Percentiles rank a stretch among this genome's conserved stretches.
Evolutionary conservation across 2,329 filamentous ascomycete genomes (phyloP).

Genomic region (Ascochyta rabiei): DNA sequence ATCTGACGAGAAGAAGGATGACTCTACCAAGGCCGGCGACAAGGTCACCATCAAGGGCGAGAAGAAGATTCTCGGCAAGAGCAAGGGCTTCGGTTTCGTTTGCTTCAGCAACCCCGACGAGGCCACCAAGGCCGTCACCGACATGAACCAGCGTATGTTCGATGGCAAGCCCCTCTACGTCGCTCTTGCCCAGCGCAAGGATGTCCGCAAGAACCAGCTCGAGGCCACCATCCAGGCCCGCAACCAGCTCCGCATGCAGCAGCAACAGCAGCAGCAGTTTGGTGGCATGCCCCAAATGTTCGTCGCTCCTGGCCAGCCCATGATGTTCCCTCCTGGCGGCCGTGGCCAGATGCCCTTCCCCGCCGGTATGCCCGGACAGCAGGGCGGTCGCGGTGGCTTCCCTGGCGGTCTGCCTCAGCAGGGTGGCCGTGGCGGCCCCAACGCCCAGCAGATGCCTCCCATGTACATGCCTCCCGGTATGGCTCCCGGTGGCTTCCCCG

Average conservation of each 20-base stretch:
- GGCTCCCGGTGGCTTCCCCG: constrained; percentile 71
- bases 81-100: constrained; percentile 99
- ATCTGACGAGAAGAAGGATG: constrained; percentile 64
- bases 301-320: constrained; percentile 83
- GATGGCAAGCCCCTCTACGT: constrained; percentile 97
- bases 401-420: constrained; percentile 79
- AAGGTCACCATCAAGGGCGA: constrained; percentile 62
- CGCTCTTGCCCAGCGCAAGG: constrained; percentile 97
- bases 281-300: constrained; percentile 74
- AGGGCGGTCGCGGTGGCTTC: constrained; percentile 86
- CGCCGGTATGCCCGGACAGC: constrained; percentile 68
- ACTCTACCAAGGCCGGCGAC: constrained; percentile 59
- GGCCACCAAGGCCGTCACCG: constrained; percentile 96
- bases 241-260: constrained; percentile 98
- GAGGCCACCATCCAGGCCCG: constrained; percentile 99
- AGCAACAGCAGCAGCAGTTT: constrained; percentile 74
- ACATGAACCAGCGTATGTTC: constrained; percentile 99
- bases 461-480: constrained; percentile 77
- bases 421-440: constrained; percentile 82
- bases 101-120: constrained; percentile 99
- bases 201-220: constrained; percentile 98
- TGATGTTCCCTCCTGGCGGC: constrained; percentile 61
- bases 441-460: constrained; percentile 79
- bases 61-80: constrained; percentile 83
- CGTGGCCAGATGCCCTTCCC: constrained; percentile 68